Base-by-base conservation (phyloP, 352 stramenopile species). In the Phytophthora crassamura region DNA sequence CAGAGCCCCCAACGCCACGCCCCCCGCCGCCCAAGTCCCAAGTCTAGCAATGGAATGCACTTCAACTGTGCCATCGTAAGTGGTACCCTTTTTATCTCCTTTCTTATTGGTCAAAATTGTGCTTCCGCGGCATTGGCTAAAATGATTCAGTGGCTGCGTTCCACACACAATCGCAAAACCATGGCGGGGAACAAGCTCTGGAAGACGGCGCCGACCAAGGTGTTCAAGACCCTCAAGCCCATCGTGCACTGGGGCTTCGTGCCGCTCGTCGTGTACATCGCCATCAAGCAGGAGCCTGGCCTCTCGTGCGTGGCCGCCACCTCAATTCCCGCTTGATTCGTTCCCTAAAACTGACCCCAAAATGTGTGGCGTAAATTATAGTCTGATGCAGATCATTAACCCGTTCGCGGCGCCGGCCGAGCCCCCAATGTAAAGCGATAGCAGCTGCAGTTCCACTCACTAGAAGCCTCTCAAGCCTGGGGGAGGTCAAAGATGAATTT, bases 181-280 rank as follows among this genome's bases (percentile, higher is more conserved):
- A 68, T 75, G 56, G 72, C 48, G 46, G 80, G 48, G 48, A 80
- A 78, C 73, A 86, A 86, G 77, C 74, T 91, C 60, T 93, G 82
- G 82, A 93, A 91, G 78, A 88, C 73, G 48, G 85, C 73, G 59
- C 85, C 82, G 50, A 91, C 82, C 40, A 88, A 80, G 77, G 74
- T 82, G 45, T 77, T 95, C 54, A 94, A 93, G 81, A 62, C 80
- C 47, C 75, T 93, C 67, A 94, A 94, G 78, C 86, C 88, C 18
- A 81, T 94, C 59, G 88, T 93, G 67, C 86, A 96, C 80, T 76
- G 78, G 52, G 81, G 80, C 38, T 94, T 93, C 62, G 72, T 96
- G 48, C 88, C 88, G 60, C 78, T 96, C 22, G 78, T 94, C 54
- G 59, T 96, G 59, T 86, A 82, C 69, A 84, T 96, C 45, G 88